These are phyloP conservation scores for Glycyrrhiza uralensis DNA, from an alignment of 306 rosid genomes.

Conservation along the genomic window DNA sequence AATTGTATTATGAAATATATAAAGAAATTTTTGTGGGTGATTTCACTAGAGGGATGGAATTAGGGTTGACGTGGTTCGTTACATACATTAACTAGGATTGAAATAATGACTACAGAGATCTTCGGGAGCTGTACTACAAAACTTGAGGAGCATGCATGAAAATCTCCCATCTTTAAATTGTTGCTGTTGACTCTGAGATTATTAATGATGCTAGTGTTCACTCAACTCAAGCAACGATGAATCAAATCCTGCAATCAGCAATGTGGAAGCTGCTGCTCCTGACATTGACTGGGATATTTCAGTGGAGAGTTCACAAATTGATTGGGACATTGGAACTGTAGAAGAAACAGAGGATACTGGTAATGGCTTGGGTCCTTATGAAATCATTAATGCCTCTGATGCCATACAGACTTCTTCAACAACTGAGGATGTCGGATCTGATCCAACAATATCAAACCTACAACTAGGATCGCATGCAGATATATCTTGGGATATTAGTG, in stretches of 20 bases:
- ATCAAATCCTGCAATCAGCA: constrained; percentile 25
- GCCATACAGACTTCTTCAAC: constrained; percentile 41
- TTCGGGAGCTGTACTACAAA: constrained; percentile 40
- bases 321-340: constrained; percentile 81
- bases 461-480: constrained; percentile 38
- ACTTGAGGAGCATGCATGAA: constrained; percentile 55
- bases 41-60: not conserved
- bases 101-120: constrained; percentile 48
- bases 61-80: constrained; percentile 20
- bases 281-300: constrained; percentile 94
- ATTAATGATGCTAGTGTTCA: constrained; percentile 42
- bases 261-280: constrained; percentile 38
- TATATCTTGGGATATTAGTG: constrained; percentile 87
- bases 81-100: constrained; percentile 21
- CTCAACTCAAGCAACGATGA: constrained; percentile 45
- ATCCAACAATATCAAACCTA: constrained; percentile 40
- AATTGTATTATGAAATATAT: not conserved
- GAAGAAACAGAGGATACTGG: constrained; percentile 77
- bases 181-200: constrained; percentile 62
- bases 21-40: not conserved
- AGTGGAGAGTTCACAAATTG: constrained; percentile 73
- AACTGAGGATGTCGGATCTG: constrained; percentile 46
- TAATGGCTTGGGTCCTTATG: constrained; percentile 90
- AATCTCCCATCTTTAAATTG: constrained; percentile 75
- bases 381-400: constrained; percentile 79